Conservation (phyloP, 805 yeast species). For the Tetrapisispora arboricola region DNA sequence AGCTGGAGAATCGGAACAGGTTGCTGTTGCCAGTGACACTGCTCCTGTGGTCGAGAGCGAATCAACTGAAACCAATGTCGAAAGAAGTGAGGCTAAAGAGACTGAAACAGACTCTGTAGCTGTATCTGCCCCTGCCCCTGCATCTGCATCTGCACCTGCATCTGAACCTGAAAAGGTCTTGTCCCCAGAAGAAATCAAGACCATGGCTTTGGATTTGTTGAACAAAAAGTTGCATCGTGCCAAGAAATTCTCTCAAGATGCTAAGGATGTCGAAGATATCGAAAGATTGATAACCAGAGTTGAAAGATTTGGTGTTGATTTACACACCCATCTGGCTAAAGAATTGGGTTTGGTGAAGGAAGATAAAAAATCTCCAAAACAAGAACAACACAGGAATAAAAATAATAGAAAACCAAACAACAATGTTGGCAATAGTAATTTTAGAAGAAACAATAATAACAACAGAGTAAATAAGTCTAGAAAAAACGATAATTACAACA, state of each 20-base stretch:
- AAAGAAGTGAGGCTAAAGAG: background rate
- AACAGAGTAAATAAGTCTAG: constrained; percentile 1
- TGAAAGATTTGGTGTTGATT: constrained; percentile 74
- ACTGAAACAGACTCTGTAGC: constrained; percentile 4
- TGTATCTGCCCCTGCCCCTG: no score
- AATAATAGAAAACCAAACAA: constrained; percentile 2
- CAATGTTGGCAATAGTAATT: constrained; percentile 1
- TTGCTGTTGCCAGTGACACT: no score
- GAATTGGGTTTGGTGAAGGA: constrained; percentile 49
- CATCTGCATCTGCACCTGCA: constrained; percentile 3
- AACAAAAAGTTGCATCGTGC: constrained; percentile 61
- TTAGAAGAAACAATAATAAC: constrained; percentile 3
- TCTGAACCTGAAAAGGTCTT: constrained; percentile 24
- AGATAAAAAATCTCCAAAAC: constrained; percentile 2
- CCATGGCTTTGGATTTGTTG: constrained; percentile 56
- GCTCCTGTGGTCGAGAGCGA: no score
- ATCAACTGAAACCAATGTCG: no score
- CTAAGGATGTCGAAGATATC: constrained; percentile 49
- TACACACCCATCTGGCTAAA: constrained; percentile 52
- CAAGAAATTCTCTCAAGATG: constrained; percentile 65
- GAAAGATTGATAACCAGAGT: constrained; percentile 40
- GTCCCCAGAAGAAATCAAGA: constrained; percentile 62
- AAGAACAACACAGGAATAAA: constrained; percentile 3
- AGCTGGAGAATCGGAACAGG: no score
- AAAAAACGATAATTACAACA: background rate